Evolutionary conservation across 305 asterid species (phyloP).

Genomic region (Nicotiana rustica): DNA sequence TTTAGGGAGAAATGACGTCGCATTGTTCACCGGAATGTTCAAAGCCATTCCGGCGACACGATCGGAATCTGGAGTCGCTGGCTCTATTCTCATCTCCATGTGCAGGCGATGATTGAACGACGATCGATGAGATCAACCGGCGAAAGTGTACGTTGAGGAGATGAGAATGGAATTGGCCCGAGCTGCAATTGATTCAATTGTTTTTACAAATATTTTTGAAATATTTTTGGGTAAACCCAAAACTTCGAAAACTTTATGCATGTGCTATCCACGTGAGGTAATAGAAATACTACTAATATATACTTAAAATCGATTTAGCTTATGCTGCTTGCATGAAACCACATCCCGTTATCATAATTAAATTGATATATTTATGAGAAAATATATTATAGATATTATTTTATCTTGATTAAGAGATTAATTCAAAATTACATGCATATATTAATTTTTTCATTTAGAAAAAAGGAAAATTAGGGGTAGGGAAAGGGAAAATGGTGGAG

Average conservation of each 20-base stretch:
- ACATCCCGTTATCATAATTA: too few species aligned
- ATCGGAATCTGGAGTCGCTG: conserved; percentile 24
- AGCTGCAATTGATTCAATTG: conserved; percentile 15
- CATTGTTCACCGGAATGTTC: conserved; percentile 37
- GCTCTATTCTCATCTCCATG: conserved; percentile 26
- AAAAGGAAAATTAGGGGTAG: too few species aligned
- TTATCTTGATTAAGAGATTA: too few species aligned
- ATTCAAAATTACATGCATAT: too few species aligned
- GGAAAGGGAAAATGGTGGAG: too few species aligned
- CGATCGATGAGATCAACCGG: conserved; percentile 32
- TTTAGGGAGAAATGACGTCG: conserved; percentile 30
- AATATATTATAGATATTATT: too few species aligned
- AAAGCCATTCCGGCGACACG: conserved; percentile 34
- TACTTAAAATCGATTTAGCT: too few species aligned
- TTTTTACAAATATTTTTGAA: not conserved
- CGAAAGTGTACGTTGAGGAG: not conserved
- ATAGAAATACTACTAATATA: not conserved
- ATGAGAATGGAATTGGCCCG: not conserved
- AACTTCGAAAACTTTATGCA: not conserved
- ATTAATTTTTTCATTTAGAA: too few species aligned
- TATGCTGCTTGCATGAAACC: too few species aligned
- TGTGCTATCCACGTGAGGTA: conserved; percentile 11
- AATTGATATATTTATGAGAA: too few species aligned
- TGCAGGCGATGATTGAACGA: conserved; percentile 8
- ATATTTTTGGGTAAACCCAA: not conserved